These are phyloP conservation scores for Lithohypha guttulata DNA, from an alignment of 2,329 filamentous ascomycete species.

Conservation along the genomic window DNA sequence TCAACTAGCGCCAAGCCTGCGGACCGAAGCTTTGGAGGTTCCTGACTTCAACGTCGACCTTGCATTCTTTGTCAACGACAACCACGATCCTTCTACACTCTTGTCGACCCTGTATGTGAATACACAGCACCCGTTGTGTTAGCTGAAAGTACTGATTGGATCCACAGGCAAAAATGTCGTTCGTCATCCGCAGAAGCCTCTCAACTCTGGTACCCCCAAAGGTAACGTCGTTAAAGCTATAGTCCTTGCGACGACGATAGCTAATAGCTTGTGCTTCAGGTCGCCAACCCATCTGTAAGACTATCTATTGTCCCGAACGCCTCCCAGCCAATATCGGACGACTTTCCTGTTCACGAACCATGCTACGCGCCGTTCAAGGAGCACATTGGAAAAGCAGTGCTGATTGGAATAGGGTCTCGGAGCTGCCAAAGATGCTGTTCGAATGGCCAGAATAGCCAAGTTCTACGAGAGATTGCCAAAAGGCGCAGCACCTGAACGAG, in stretches of 20 bases:
- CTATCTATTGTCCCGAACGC: neutral
- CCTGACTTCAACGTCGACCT: no score
- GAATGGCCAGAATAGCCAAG: slow-evolving; percentile 94
- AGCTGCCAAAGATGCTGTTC: slow-evolving; percentile 84
- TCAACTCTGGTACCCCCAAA: slow-evolving; percentile 99
- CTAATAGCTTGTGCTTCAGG: no score
- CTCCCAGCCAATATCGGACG: neutral
- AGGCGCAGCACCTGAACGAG: slow-evolving; percentile 71
- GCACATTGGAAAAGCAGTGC: slow-evolving; percentile 11
- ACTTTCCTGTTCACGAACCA: neutral
- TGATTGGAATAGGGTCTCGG: slow-evolving; percentile 65
- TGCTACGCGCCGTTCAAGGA: slow-evolving; percentile 11
- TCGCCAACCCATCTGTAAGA: slow-evolving; percentile 18
- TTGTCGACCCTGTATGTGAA: neutral
- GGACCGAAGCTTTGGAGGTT: no score
- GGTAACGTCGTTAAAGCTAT: slow-evolving; percentile 42
- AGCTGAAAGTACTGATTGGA: neutral
- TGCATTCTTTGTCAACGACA: no score
- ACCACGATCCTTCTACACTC: no score
- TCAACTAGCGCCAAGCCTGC: no score
- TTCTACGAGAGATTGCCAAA: slow-evolving; percentile 99
- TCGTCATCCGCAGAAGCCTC: slow-evolving; percentile 77
- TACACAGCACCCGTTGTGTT: slow-evolving; percentile 18
- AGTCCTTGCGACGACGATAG: no score
- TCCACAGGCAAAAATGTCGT: slow-evolving; percentile 65